A percentile compares a stretch with the other conserved stretches of the same genome.
These are phyloP conservation scores for Syzygium grande DNA, from an alignment of 345 rosid genomes.

Conservation along the genomic window DNA sequence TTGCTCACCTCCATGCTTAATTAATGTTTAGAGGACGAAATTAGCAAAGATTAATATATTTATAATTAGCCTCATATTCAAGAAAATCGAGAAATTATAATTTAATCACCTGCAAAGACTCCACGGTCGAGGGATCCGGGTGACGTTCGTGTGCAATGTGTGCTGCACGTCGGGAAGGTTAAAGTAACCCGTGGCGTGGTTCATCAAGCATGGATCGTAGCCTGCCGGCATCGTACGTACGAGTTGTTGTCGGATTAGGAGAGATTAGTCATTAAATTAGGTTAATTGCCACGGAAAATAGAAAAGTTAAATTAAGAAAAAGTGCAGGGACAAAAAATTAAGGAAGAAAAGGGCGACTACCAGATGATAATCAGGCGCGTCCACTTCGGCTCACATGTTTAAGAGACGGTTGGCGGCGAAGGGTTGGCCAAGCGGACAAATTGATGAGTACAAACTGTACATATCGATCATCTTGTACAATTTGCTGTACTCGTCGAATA, in stretches of 20 bases:
- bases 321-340: background rate
- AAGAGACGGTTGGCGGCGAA: background rate
- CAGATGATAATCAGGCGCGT: background rate
- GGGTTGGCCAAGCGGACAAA: accelerated
- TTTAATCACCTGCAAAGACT: constrained; percentile 43
- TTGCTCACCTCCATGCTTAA: constrained; percentile 13
- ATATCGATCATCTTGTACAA: background rate
- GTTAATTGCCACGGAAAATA: background rate
- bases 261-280: background rate
- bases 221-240: constrained; percentile 84
- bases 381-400: background rate
- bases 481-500: background rate
- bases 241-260: background rate
- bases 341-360: background rate
- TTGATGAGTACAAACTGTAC: background rate
- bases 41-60: no score
- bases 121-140: constrained; percentile 62
- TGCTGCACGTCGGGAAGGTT: constrained; percentile 80
- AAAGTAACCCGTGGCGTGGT: constrained; percentile 60
- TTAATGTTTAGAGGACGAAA: background rate
- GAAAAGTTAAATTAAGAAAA: background rate
- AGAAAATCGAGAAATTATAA: background rate
- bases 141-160: constrained; percentile 78
- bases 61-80: background rate
- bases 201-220: constrained; percentile 87